Conservation (phyloP, 345 rosid genomes). For the Rhodamnia rubescens region DNA sequence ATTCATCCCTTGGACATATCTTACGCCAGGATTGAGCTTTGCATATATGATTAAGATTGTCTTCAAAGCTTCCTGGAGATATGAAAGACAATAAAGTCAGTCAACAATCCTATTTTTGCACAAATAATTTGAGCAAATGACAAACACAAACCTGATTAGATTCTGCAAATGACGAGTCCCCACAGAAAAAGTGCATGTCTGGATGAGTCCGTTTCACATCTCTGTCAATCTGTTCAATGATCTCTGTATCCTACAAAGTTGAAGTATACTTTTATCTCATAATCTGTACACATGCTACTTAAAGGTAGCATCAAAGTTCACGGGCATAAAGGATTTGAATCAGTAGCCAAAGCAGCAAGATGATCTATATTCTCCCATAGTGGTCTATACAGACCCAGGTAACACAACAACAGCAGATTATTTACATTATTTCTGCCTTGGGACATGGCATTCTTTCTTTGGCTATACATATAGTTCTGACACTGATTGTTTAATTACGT, state of each 20-base stretch:
- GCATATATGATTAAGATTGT: conserved; percentile 69
- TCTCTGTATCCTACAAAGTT: conserved; percentile 65
- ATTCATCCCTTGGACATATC: conserved; percentile 99
- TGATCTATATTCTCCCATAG: not conserved
- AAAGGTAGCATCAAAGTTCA: not conserved
- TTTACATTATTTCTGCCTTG: not conserved
- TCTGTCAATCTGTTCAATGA: conserved; percentile 88
- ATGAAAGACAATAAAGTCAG: not conserved
- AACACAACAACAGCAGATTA: not conserved
- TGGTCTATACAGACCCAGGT: not conserved
- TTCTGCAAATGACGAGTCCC: conserved; percentile 65
- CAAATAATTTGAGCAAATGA: not conserved
- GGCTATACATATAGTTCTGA: not conserved
- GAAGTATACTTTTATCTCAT: not conserved
- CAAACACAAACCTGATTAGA: conserved; percentile 59
- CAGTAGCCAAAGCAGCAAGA: not conserved
- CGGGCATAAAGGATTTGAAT: not conserved
- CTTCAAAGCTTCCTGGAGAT: conserved; percentile 73
- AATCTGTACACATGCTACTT: not conserved
- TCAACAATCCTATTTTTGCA: not conserved
- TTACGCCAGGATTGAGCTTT: conserved; percentile 92
- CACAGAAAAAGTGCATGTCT: conserved; percentile 87
- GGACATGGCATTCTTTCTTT: not conserved
- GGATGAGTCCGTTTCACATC: conserved; percentile 98
- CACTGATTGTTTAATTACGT: not conserved